Percentiles rank a stretch among this genome's conserved stretches.
Conservation (phyloP, 2,329 filamentous ascomycete species). For the Diaporthe citriasiana region DNA sequence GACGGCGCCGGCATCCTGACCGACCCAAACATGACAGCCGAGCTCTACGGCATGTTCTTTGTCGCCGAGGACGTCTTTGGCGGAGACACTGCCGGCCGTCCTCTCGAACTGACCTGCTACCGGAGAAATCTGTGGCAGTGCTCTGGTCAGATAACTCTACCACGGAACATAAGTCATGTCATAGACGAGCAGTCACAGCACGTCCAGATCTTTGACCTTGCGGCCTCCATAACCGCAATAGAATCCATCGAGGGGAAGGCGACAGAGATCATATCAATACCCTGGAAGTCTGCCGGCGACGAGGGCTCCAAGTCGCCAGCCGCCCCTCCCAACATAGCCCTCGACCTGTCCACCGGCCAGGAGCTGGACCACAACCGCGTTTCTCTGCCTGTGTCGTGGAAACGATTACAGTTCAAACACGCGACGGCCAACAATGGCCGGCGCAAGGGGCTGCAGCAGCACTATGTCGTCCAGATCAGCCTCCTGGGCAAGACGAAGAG, state of each 20-base stretch:
- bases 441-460: slow-evolving; percentile 93
- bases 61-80: slow-evolving; percentile 85
- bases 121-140: slow-evolving; percentile 96
- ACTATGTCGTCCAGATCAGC: slow-evolving; percentile 90
- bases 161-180: slow-evolving; percentile 78
- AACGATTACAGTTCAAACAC: slow-evolving; percentile 93
- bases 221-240: slow-evolving; percentile 85
- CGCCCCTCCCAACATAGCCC: slow-evolving; percentile 66
- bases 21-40: slow-evolving; percentile 77
- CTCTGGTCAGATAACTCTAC: slow-evolving; percentile 86
- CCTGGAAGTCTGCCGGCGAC: slow-evolving; percentile 81
- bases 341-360: slow-evolving; percentile 71
- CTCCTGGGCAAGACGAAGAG: slow-evolving; percentile 81
- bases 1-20: slow-evolving; percentile 75
- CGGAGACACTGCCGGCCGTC: slow-evolving; percentile 68
- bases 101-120: slow-evolving; percentile 92
- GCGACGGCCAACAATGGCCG: slow-evolving; percentile 97
- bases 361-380: slow-evolving; percentile 85
- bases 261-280: slow-evolving; percentile 96
- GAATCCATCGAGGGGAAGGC: slow-evolving; percentile 94
- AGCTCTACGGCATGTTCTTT: slow-evolving; percentile 91
- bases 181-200: slow-evolving; percentile 82
- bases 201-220: slow-evolving; percentile 81
- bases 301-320: slow-evolving; percentile 65
- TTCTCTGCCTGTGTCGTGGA: slow-evolving; percentile 90